A percentile compares a stretch with the other conserved stretches of the same genome.
These are phyloP conservation scores for Pseudocercospora vitis DNA, from an alignment of 2,329 filamentous ascomycete genomes.

Conservation along the genomic window DNA sequence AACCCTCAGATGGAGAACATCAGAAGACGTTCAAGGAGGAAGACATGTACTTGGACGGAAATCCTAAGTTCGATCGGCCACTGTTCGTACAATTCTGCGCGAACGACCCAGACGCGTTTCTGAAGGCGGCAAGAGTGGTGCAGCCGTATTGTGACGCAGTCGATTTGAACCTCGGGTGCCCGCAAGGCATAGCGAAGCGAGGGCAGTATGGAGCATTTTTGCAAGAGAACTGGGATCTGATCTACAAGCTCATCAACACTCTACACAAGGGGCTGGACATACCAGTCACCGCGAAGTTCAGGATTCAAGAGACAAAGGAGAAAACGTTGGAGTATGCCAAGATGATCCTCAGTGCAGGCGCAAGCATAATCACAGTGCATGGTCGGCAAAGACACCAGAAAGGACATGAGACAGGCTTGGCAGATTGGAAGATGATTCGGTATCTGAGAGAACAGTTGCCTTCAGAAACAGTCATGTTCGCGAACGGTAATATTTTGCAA, in stretches of 20 bases:
- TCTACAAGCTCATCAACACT: slow-evolving; percentile 79
- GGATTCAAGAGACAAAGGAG: slow-evolving; percentile 82
- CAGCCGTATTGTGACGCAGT: slow-evolving; percentile 91
- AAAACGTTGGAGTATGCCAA: slow-evolving; percentile 84
- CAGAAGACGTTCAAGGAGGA: slow-evolving; percentile 26
- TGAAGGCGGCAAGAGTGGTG: slow-evolving; percentile 74
- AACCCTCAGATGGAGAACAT: slow-evolving; percentile 26
- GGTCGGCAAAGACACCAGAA: slow-evolving; percentile 88
- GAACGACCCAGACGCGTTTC: slow-evolving; percentile 76
- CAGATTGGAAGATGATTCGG: slow-evolving; percentile 84
- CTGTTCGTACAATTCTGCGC: slow-evolving; percentile 97
- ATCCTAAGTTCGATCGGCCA: slow-evolving; percentile 78
- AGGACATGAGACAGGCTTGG: slow-evolving; percentile 88
- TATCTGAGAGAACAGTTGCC: slow-evolving; percentile 82
- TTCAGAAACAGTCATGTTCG: slow-evolving; percentile 86
- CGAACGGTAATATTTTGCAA: slow-evolving; percentile 90
- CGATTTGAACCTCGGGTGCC: slow-evolving; percentile 92
- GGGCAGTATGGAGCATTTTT: slow-evolving; percentile 93
- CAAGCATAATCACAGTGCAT: slow-evolving; percentile 91
- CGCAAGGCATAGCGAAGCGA: slow-evolving; percentile 88
- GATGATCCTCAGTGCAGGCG: slow-evolving; percentile 82
- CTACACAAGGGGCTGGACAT: slow-evolving; percentile 75
- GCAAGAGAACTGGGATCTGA: slow-evolving; percentile 85
- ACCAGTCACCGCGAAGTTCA: slow-evolving; percentile 92
- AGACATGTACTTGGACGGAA: slow-evolving; percentile 74